These are phyloP conservation scores for Nectriaceae sp. DNA, from an alignment of 2,329 filamentous ascomycete genomes.

Conservation along the genomic window DNA sequence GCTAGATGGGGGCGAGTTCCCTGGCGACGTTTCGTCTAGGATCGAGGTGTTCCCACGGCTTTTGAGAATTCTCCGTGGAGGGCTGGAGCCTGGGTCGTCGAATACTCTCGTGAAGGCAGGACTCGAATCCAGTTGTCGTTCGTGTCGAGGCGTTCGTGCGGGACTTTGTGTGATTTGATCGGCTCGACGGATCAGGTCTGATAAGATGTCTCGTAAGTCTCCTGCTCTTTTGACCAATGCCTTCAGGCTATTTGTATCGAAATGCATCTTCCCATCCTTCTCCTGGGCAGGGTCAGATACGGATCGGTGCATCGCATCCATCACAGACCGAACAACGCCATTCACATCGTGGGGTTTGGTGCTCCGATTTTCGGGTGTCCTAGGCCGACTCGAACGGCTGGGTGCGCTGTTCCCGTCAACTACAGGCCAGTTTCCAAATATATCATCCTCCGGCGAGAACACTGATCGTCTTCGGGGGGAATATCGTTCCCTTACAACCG, in stretches of 20 bases:
- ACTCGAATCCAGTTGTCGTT: conserved; percentile 54
- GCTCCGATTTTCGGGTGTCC: conserved; percentile 40
- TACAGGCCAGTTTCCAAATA: conserved; percentile 58
- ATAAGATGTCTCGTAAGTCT: conserved; percentile 59
- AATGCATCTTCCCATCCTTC: conserved; percentile 55
- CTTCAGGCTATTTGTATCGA: conserved; percentile 69
- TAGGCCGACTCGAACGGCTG: conserved; percentile 43
- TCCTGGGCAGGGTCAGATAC: conserved; percentile 41
- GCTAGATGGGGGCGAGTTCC: conserved; percentile 53
- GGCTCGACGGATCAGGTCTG: conserved; percentile 59
- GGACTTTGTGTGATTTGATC: conserved; percentile 62
- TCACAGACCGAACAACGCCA: conserved; percentile 61
- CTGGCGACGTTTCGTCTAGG: conserved; percentile 50
- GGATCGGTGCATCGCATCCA: conserved; percentile 62
- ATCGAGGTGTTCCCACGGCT: conserved; percentile 57
- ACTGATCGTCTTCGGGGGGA: conserved; percentile 60
- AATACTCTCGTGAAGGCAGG: conserved; percentile 70
- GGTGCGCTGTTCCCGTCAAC: conserved; percentile 39
- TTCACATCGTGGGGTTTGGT: conserved; percentile 40
- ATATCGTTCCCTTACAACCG: conserved; percentile 56
- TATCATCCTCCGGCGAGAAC: conserved; percentile 66
- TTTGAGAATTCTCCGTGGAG: conserved; percentile 51
- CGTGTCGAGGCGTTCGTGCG: conserved; percentile 49
- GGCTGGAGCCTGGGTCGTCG: conserved; percentile 60
- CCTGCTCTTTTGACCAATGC: conserved; percentile 65